Evolutionary conservation across 768 basidiomycete genomes (phyloP).

Genomic region (Lentinula raphanica): DNA sequence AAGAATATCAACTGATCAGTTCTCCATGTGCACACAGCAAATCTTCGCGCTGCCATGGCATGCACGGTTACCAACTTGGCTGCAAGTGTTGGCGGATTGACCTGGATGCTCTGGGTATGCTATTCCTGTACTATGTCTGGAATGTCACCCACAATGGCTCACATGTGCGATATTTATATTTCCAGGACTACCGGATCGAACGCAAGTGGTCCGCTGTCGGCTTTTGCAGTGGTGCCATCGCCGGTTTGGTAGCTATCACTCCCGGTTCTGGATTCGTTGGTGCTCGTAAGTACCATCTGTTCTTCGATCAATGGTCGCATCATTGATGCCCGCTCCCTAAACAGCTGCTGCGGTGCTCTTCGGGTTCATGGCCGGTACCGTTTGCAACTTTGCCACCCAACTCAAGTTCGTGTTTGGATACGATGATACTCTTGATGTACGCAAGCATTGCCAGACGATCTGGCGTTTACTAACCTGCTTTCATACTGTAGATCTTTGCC

Average conservation of each 20-base stretch:
- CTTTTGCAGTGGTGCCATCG: conserved; percentile 92
- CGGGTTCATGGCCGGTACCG: conserved; percentile 76
- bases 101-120: conserved; percentile 86
- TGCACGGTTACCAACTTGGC: conserved; percentile 93
- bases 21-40: conserved; percentile 38
- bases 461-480: background rate
- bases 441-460: conserved; percentile 17
- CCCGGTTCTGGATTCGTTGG: conserved; percentile 82
- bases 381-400: conserved; percentile 95
- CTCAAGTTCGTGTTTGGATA: conserved; percentile 78
- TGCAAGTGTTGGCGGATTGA: conserved; percentile 80
- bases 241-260: conserved; percentile 86
- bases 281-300: conserved; percentile 45
- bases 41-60: conserved; percentile 81
- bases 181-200: conserved; percentile 84
- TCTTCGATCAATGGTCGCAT: background rate
- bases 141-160: background rate
- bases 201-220: conserved; percentile 91
- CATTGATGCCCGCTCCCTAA: conserved; percentile 2
- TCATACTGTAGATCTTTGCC: conserved; percentile 72
- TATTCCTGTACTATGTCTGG: background rate
- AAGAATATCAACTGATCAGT: background rate
- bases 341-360: conserved; percentile 77
- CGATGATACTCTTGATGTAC: conserved; percentile 77
- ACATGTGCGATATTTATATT: background rate